phyloP scores from a whole-genome alignment of 78 protist species.

The Mastigamoeba balamuthi region DNA sequence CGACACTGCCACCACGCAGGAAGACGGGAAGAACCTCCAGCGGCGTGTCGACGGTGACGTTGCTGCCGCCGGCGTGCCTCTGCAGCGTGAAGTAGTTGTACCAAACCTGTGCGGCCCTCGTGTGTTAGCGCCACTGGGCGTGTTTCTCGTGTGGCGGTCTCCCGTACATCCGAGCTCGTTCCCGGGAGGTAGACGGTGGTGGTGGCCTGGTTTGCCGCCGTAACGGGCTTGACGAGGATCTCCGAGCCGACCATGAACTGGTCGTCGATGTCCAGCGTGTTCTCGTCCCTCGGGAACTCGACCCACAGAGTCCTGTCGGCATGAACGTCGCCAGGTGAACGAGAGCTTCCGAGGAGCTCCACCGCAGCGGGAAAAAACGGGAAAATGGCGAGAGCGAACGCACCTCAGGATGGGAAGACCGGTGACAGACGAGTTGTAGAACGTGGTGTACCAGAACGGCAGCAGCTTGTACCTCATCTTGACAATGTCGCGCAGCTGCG shows the following conservation, averaged over 20 bases:
- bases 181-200: slow-evolving; percentile 32
- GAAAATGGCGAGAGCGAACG: background rate
- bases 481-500: slow-evolving; percentile 46
- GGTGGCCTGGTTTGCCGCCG: background rate
- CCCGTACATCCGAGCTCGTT: background rate
- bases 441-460: slow-evolving; percentile 66
- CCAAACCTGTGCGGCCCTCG: slow-evolving; percentile 1
- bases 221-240: slow-evolving; percentile 57
- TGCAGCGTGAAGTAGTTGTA: background rate
- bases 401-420: slow-evolving; percentile 80
- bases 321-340: too few species aligned
- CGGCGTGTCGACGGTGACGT: slow-evolving; percentile 42
- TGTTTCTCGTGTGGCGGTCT: background rate
- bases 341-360: too few species aligned
- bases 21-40: slow-evolving; percentile 62
- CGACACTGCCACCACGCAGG: slow-evolving; percentile 81
- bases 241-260: slow-evolving; percentile 45
- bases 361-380: background rate
- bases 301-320: slow-evolving; percentile 15
- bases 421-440: slow-evolving; percentile 35
- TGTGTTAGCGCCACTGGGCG: background rate
- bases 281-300: slow-evolving; percentile 26
- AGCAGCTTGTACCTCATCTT: slow-evolving; percentile 73
- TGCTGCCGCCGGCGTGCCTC: background rate
- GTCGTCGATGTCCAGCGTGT: background rate